Conservation (phyloP, 441 rosid species). For the Eruca vesicaria region DNA sequence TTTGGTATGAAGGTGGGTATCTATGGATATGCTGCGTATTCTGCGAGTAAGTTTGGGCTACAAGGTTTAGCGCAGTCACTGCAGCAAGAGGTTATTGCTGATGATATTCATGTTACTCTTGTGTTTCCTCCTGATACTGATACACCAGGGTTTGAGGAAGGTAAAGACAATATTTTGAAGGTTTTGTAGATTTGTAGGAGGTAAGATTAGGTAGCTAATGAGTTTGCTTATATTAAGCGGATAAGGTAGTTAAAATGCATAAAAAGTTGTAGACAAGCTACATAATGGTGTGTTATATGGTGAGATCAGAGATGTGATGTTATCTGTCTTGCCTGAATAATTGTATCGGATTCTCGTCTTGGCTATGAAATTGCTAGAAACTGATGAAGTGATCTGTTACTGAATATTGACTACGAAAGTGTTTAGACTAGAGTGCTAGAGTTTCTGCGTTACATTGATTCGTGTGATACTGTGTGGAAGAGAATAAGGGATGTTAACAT, state of each 20-base stretch:
- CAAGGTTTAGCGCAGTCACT: slow-evolving; percentile 94
- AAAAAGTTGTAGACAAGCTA: background rate
- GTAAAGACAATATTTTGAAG: slow-evolving; percentile 30
- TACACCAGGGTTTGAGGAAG: slow-evolving; percentile 81
- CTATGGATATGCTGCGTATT: slow-evolving; percentile 92
- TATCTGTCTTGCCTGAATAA: background rate
- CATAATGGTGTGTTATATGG: background rate
- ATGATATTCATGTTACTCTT: slow-evolving; percentile 76
- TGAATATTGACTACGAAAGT: background rate
- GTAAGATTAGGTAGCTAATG: slow-evolving; percentile 1
- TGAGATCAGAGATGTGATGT: background rate
- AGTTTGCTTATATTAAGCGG: background rate
- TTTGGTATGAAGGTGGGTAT: slow-evolving; percentile 59
- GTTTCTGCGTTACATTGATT: background rate
- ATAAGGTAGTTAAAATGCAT: background rate
- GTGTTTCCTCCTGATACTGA: slow-evolving; percentile 85
- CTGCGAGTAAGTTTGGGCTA: slow-evolving; percentile 88
- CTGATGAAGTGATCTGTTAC: background rate
- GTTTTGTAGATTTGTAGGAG: slow-evolving; percentile 1
- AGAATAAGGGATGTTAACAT: background rate
- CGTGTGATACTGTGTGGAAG: background rate
- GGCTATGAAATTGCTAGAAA: background rate
- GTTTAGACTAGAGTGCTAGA: background rate
- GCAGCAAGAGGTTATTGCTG: slow-evolving; percentile 87
- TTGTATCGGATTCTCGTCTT: background rate